Percentiles rank a stretch among this genome's conserved stretches.
Evolutionary conservation across 352 stramenopile species (phyloP).

Genomic region (Bremia lactucae): DNA sequence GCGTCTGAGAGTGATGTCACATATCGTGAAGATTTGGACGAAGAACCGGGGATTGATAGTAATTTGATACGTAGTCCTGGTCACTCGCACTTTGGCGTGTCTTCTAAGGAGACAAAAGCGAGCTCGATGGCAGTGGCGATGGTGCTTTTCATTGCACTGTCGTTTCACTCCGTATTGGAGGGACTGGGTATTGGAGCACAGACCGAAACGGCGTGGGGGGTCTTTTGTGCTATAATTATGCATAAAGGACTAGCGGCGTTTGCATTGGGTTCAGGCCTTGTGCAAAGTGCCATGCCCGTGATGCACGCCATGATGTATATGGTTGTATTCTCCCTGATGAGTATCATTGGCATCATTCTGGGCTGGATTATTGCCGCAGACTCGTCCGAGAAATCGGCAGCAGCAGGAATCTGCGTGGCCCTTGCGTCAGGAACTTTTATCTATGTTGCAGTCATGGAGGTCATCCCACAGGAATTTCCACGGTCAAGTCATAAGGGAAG

Average conservation of each 20-base stretch:
- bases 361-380: constrained; percentile 45
- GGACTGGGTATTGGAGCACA: constrained; percentile 67
- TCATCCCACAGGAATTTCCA: constrained; percentile 74
- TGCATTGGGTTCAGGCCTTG: constrained; percentile 51
- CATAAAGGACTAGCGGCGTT: constrained; percentile 75
- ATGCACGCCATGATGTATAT: constrained; percentile 49
- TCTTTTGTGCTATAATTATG: constrained; percentile 67
- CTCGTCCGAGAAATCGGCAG: constrained; percentile 47
- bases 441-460: constrained; percentile 80
- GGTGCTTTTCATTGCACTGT: constrained; percentile 66
- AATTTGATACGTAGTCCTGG: constrained; percentile 10
- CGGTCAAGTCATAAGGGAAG: constrained; percentile 24
- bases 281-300: constrained; percentile 45
- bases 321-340: constrained; percentile 47
- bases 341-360: constrained; percentile 53
- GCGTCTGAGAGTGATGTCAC: constrained; percentile 32
- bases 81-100: constrained; percentile 26
- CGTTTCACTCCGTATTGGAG: constrained; percentile 75
- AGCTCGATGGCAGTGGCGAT: constrained; percentile 49
- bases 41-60: constrained; percentile 12
- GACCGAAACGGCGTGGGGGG: constrained; percentile 54
- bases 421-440: constrained; percentile 74
- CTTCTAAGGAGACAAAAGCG: constrained; percentile 1
- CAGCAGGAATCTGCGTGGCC: constrained; percentile 45
- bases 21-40: constrained; percentile 36